Conservation (phyloP, 352 stramenopile genomes). For the Phytophthora pluvialis region DNA sequence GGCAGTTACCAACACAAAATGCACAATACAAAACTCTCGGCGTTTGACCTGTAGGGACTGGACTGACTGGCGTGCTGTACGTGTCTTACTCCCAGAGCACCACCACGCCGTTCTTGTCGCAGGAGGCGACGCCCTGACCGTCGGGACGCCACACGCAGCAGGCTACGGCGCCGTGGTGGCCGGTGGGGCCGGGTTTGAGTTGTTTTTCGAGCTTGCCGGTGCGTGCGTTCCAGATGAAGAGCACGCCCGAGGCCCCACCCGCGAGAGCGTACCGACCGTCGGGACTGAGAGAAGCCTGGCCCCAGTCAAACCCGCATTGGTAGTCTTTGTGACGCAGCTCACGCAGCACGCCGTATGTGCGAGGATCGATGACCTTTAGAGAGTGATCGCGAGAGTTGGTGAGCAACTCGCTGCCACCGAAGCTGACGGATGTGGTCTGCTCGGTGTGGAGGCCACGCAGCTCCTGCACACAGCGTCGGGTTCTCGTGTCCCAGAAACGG, state of each 20-base stretch:
- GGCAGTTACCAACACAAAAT: conserved; percentile 7
- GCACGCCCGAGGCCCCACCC: conserved; percentile 52
- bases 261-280: conserved; percentile 67
- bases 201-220: conserved; percentile 62
- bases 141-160: conserved; percentile 82
- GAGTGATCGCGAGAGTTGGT: conserved; percentile 84
- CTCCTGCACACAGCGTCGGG: conserved; percentile 59
- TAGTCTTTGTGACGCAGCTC: conserved; percentile 60
- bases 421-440: conserved; percentile 82
- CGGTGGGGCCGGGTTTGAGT: conserved; percentile 42
- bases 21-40: conserved; percentile 20
- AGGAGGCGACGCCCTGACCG: conserved; percentile 67
- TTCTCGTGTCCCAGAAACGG: conserved; percentile 80
- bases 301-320: conserved; percentile 83
- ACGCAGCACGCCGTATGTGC: conserved; percentile 59
- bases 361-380: conserved; percentile 69
- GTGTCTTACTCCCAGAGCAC: conserved; percentile 73
- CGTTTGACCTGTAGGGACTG: background rate
- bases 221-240: conserved; percentile 73
- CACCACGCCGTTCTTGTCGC: conserved; percentile 84
- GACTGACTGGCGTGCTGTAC: too few relatives aligned
- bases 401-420: conserved; percentile 56
- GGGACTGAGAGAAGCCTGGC: conserved; percentile 75
- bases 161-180: conserved; percentile 74
- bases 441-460: conserved; percentile 63